phyloP scores from a whole-genome alignment of 2,329 filamentous ascomycete genomes.

The Aureobasidium sp. region DNA sequence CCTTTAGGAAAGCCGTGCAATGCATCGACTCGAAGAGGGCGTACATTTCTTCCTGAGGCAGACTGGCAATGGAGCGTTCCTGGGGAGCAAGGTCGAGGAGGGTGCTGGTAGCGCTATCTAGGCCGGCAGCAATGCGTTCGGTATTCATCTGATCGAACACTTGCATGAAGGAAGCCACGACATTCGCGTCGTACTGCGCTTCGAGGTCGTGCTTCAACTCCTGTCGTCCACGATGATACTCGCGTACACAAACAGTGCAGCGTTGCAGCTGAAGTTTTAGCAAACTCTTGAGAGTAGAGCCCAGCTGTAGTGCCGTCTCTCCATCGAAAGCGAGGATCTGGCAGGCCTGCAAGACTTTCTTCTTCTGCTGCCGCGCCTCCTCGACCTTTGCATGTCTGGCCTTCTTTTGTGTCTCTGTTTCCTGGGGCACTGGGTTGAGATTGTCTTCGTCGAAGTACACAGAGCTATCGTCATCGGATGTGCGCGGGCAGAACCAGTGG shows the following conservation, averaged over 20 bases:
- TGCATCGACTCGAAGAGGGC: conserved; percentile 84
- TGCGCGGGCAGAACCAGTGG: conserved; percentile 43
- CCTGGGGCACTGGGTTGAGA: conserved; percentile 17
- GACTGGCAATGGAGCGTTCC: conserved; percentile 39
- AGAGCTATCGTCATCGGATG: conserved; percentile 24
- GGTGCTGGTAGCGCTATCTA: conserved; percentile 32
- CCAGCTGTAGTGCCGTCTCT: conserved; percentile 34
- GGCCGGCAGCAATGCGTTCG: conserved; percentile 33
- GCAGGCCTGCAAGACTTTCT: conserved; percentile 32
- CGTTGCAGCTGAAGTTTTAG: conserved; percentile 33
- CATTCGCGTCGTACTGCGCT: conserved; percentile 35
- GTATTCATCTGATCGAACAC: conserved; percentile 38
- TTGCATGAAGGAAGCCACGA: conserved; percentile 35
- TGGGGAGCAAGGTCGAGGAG: conserved; percentile 39
- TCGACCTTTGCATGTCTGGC: conserved; percentile 24
- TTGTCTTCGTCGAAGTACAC: conserved; percentile 39
- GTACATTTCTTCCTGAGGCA: conserved; percentile 57
- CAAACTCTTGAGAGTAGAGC: conserved; percentile 30
- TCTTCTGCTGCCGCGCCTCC: conserved; percentile 32
- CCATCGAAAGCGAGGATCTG: conserved; percentile 41
- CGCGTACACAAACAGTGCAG: conserved; percentile 42
- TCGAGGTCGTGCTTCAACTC: conserved; percentile 33
- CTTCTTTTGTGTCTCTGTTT: conserved; percentile 19
- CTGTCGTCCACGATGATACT: conserved; percentile 36
- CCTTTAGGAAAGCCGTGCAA: conserved; percentile 65